Evolutionary conservation across 176 grass and related monocot species (phyloP).

Genomic region (Elymus sibiricus): DNA sequence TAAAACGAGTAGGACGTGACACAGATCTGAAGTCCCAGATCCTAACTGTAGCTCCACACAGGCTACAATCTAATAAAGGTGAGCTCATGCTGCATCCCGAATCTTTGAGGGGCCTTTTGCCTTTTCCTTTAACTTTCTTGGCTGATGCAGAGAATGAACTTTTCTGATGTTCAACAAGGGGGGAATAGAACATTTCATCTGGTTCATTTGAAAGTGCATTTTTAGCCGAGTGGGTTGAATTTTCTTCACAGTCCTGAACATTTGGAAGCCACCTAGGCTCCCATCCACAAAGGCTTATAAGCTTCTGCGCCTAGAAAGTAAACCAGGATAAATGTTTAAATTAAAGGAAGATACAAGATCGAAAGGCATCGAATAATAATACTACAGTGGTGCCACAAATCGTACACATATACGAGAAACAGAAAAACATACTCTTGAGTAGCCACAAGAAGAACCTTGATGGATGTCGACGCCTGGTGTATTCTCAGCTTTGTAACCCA

Average conservation of each 20-base stretch:
- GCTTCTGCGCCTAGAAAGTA: slow-evolving; percentile 74
- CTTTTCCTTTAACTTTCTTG: slow-evolving; percentile 78
- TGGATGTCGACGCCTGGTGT: slow-evolving; percentile 50
- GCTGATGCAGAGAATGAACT: slow-evolving; percentile 58
- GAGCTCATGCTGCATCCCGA: slow-evolving; percentile 76
- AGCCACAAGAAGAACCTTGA: slow-evolving; percentile 53
- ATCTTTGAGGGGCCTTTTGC: slow-evolving; percentile 63
- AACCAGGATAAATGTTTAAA: slow-evolving; percentile 14
- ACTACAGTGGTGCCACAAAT: slow-evolving; percentile 2
- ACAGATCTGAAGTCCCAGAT: slow-evolving; percentile 77
- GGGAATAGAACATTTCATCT: slow-evolving; percentile 37
- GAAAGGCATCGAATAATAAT: slow-evolving; percentile 13
- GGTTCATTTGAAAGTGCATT: slow-evolving; percentile 52
- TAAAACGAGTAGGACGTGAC: slow-evolving; percentile 51
- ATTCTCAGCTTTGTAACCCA: slow-evolving; percentile 67
- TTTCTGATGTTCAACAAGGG: slow-evolving; percentile 44
- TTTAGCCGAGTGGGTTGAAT: slow-evolving; percentile 80
- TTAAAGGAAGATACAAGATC: slow-evolving; percentile 18
- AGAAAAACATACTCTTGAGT: slow-evolving; percentile 61
- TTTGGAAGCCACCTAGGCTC: slow-evolving; percentile 98
- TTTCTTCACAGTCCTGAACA: slow-evolving; percentile 97
- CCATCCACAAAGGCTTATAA: slow-evolving; percentile 99
- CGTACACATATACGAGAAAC: neutral
- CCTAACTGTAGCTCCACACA: slow-evolving; percentile 87
- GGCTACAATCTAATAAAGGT: slow-evolving; percentile 85